phyloP scores from a whole-genome alignment of 805 yeast genomes.

The Starmerella floris region DNA sequence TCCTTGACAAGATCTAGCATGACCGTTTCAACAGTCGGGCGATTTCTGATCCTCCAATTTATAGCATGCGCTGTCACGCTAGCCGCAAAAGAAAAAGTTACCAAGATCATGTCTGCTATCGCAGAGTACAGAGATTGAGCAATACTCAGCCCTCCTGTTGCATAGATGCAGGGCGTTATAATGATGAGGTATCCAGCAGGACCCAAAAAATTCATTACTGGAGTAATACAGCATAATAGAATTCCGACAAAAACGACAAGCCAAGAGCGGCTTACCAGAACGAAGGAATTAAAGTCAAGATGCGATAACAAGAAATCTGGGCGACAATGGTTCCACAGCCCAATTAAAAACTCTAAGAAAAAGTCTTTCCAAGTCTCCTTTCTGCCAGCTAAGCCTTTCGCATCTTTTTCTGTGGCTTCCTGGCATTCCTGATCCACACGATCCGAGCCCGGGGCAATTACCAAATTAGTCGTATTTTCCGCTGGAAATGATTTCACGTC shows the following conservation, averaged over 20 bases:
- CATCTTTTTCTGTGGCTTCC: background rate
- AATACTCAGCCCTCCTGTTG: constrained; percentile 21
- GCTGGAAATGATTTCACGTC: background rate
- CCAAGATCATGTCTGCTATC: constrained; percentile 6
- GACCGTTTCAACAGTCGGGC: constrained; percentile 9
- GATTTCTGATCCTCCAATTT: constrained; percentile 18
- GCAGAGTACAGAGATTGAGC: constrained; percentile 9
- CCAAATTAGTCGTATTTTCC: too few species aligned
- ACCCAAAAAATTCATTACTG: constrained; percentile 18
- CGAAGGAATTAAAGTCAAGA: constrained; percentile 18
- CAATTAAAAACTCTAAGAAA: too few species aligned
- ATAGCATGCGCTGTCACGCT: constrained; percentile 18
- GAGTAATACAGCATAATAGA: constrained; percentile 11
- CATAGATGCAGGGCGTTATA: constrained; percentile 15
- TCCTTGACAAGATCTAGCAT: constrained; percentile 8
- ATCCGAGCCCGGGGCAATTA: too few species aligned
- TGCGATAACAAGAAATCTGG: constrained; percentile 20
- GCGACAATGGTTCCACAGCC: background rate
- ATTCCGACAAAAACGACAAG: constrained; percentile 14
- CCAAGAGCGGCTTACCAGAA: constrained; percentile 21
- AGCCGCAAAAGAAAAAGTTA: constrained; percentile 9
- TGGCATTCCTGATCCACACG: background rate
- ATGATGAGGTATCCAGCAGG: constrained; percentile 17
- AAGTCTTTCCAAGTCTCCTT: too few species aligned
- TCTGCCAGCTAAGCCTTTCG: too few species aligned